Evolutionary conservation across 768 basidiomycete species (phyloP), one percentile per base, ranked within the genome.

Genomic region (Cystobasidium tubakii): DNA sequence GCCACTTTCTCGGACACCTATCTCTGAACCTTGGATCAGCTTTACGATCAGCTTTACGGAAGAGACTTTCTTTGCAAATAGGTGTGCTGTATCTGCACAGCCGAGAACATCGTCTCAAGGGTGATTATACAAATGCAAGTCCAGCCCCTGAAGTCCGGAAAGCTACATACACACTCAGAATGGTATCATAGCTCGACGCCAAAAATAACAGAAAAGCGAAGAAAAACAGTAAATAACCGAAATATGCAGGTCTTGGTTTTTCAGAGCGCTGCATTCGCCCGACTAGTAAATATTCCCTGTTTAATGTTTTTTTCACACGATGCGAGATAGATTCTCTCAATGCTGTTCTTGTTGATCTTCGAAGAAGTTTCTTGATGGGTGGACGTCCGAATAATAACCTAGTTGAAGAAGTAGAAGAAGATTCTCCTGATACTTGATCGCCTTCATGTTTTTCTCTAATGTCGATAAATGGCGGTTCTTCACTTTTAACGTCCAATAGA

Each of bases 271-370:
- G 29, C 2, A 15, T 17, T 42, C 43, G 7, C 39, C 43, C 63
- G 15, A 39, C 43, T 19, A 65, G 63, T 27, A 65, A 12, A 27
- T 31, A 13, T 27, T 65, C 36, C 25, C 39, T 34, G 13, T 27
- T 36, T 23, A 65, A 46, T 33, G 63, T 36, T 19, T 27, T 17
- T 23, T 36, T 27, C 6, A 39, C 12, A 3, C 63, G 34, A 46
- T 42, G 19, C 54, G 69, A 71, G 31, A 71, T 71, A 15, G 54
- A 57, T 27, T 71, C 69, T n/a, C 54, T 23, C 19, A 71, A 23
- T 21, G 55, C 55, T 25, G 53, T 36, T 36, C 55, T 29, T 31
- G 54, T 44, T 36, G 69, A 71, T 10, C 69, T 54, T 60, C 54
- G 23, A 3, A 71, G 55, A 10, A 71, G 69, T 10, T 29, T 34